Percentiles rank a stretch among this genome's conserved stretches.
Evolutionary conservation across 306 rosid species (phyloP).

Genomic region (Fragaria vesca): DNA sequence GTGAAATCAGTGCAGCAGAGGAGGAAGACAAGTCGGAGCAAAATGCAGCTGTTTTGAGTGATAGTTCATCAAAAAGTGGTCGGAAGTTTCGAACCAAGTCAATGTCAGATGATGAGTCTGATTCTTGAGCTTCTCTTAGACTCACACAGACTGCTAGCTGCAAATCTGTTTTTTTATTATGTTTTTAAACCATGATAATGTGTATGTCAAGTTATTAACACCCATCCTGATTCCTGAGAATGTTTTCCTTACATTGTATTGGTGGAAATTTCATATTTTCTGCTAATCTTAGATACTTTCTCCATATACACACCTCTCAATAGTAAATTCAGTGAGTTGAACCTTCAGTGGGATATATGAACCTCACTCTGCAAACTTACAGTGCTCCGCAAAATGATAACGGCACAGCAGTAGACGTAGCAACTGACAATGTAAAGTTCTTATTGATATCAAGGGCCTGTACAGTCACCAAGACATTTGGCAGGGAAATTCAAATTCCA

Average conservation of each 20-base stretch:
- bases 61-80: conserved; percentile 10
- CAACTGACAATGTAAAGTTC: background rate
- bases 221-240: background rate
- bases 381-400: background rate
- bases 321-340: no score
- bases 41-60: background rate
- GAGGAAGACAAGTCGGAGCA: conserved; percentile 27
- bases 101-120: conserved; percentile 14
- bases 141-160: background rate
- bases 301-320: background rate
- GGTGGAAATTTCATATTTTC: background rate
- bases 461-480: background rate
- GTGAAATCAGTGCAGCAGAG: conserved; percentile 13
- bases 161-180: background rate
- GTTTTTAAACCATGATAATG: conserved; percentile 3
- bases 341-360: background rate
- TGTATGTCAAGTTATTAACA: background rate
- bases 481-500: conserved; percentile 24
- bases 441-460: background rate
- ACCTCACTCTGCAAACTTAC: background rate
- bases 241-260: background rate
- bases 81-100: conserved; percentile 22
- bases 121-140: conserved; percentile 10
- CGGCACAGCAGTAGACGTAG: background rate
- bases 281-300: background rate